phyloP scores from a whole-genome alignment of 148 eudicot species.

The Oxyria digyna region DNA sequence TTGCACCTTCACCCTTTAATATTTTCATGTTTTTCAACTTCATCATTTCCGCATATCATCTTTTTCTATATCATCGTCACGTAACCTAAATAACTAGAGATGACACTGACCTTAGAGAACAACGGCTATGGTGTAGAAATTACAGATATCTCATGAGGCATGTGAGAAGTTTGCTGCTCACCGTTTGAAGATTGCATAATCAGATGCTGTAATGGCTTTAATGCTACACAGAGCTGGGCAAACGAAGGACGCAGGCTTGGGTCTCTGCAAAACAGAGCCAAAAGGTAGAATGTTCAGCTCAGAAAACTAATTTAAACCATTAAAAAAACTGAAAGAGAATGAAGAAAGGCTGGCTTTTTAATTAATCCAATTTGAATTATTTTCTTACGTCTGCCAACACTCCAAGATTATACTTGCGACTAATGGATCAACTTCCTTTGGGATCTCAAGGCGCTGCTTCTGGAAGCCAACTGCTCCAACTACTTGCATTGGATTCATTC shows the following conservation, averaged over 20 bases:
- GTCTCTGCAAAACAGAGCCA: neutral
- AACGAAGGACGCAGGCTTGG: constrained; percentile 5
- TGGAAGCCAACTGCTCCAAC: constrained; percentile 99
- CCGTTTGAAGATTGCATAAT: constrained; percentile 21
- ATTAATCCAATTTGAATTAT: neutral
- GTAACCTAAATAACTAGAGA: neutral
- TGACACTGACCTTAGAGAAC: neutral
- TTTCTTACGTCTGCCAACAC: constrained; percentile 91
- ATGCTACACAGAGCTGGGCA: constrained; percentile 4
- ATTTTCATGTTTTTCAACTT: neutral
- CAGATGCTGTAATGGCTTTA: neutral
- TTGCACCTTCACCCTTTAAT: neutral
- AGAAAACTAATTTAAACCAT: neutral
- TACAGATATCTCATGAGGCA: constrained; percentile 38
- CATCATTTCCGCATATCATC: neutral
- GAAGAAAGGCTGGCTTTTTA: neutral
- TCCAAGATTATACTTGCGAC: constrained; percentile 85
- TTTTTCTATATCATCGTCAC: neutral
- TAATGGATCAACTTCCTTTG: constrained; percentile 87
- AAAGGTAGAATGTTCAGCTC: neutral
- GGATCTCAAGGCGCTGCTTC: constrained; percentile 81
- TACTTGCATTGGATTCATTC: constrained; percentile 99
- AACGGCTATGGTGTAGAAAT: constrained; percentile 41
- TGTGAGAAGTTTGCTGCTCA: constrained; percentile 38
- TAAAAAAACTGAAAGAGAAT: neutral